These are phyloP conservation scores for Gillenia trifoliata DNA, from an alignment of 306 rosid genomes.

Conservation along the genomic window DNA sequence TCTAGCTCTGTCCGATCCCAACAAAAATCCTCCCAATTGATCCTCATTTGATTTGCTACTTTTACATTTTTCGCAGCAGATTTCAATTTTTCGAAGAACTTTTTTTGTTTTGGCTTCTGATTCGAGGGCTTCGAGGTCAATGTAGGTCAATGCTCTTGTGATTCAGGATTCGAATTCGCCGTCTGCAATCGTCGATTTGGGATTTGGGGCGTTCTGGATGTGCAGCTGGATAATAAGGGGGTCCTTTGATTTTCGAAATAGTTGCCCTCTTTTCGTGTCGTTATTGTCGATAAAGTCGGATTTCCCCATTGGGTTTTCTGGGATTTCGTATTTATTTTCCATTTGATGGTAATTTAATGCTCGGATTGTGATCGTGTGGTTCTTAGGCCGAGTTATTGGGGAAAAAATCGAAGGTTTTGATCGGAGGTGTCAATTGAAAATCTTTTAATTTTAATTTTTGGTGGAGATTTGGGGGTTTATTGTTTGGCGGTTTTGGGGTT, in stretches of 20 bases:
- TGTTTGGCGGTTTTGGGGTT: conserved; percentile 30
- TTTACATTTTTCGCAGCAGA: background rate
- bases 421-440: conserved; percentile 24
- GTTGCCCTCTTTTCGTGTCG: background rate
- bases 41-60: background rate
- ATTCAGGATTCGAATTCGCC: conserved; percentile 15
- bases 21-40: background rate
- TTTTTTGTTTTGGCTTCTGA: background rate
- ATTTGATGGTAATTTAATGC: conserved; percentile 6
- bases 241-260: background rate
- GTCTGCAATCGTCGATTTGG: conserved; percentile 14
- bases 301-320: background rate
- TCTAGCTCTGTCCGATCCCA: conserved; percentile 9
- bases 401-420: background rate
- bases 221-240: background rate
- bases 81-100: background rate
- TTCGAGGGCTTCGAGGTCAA: conserved; percentile 21
- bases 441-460: background rate
- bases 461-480: conserved; percentile 23
- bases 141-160: conserved; percentile 21
- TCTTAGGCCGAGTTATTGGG: conserved; percentile 17
- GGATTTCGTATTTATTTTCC: background rate
- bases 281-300: background rate
- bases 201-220: background rate
- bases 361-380: conserved; percentile 3